Evolutionary conservation across 202 grass and related monocot species (phyloP), one percentile per base, ranked within the genome.

Genomic region (Elaeis oleifera): DNA sequence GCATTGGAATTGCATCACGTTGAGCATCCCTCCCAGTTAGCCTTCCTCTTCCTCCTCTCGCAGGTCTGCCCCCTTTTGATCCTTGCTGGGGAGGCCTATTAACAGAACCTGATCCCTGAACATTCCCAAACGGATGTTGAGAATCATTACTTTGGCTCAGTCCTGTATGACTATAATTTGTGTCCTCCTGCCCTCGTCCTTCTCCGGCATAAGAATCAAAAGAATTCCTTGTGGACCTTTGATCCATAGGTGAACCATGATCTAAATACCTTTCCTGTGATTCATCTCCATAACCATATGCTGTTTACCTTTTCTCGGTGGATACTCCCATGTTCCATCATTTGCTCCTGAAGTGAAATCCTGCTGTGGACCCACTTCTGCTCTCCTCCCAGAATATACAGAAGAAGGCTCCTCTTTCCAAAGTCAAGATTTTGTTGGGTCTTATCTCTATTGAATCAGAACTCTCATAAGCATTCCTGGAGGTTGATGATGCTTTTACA

Each of bases 401-500:
- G 88, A 83, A 79, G 72, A 65, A 48, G 92, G 77, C 20, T 82
- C 76, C n/a, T 90, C 84, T 64, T 57, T 71, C 79, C 79, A 71
- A 97, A 97, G 76, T 97, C 83, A 74, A 97, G 78, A 53, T 79
- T 89, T 69, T 89, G 29, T 79, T 84, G 53, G 92, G 87, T 64
- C 81, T 78, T 61, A 97, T 97, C 69, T 91, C 84, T 71, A 97
- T 97, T 54, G 92, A 97, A 77, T 97, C 92, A 72, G 84, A 97
- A 79, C 56, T 80, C 48, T 90, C 91, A 73, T 96, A 80, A 61
- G 81, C 71, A 69, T 78, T 85, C 50, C 81, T 81, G 85, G 83
- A 90, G 19, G 69, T 62, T 75, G 70, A 75, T 58, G 77, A 75
- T 48, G 72, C 70, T 85, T 85, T 83, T 67, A 66, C 53, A 79